Percentiles rank a stretch among this genome's conserved stretches.
phyloP scores from a whole-genome alignment of 805 yeast genomes.

The Pachysolen tannophilus region DNA sequence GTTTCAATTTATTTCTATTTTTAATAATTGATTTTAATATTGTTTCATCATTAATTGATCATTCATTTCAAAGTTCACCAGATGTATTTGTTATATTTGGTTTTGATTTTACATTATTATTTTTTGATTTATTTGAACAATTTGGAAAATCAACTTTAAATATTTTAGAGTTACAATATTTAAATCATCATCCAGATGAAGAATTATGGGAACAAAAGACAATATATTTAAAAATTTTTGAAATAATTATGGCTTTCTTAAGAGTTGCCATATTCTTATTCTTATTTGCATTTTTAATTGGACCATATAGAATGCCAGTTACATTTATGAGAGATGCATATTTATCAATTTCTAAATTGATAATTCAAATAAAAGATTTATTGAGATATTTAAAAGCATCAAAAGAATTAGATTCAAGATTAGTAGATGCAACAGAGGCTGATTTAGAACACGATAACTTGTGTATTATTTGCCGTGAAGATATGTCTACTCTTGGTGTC shows the following conservation, averaged over 20 bases:
- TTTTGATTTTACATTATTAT: conserved; percentile 63
- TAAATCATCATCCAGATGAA: conserved; percentile 42
- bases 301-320: conserved; percentile 23
- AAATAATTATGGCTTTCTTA: conserved; percentile 40
- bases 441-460: conserved; percentile 59
- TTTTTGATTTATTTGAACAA: conserved; percentile 42
- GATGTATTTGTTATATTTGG: conserved; percentile 61
- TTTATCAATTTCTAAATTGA: conserved; percentile 17
- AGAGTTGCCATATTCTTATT: conserved; percentile 39
- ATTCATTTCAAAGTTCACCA: conserved; percentile 43
- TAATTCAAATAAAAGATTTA: conserved; percentile 28
- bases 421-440: conserved; percentile 52
- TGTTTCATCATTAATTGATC: conserved; percentile 49
- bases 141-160: conserved; percentile 41
- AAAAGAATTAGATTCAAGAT: conserved; percentile 53
- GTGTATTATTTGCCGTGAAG: conserved; percentile 91
- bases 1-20: conserved; percentile 36
- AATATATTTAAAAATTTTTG: conserved; percentile 48
- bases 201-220: conserved; percentile 69
- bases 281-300: conserved; percentile 36
- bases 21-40: conserved; percentile 42
- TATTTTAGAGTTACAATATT: conserved; percentile 45
- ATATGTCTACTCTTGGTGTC: conserved; percentile 46
- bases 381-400: conserved; percentile 35
- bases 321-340: conserved; percentile 23